Percentiles rank a stretch among this genome's conserved stretches.
Evolutionary conservation across 129 eudicot genomes (phyloP).

Genomic region (Solidago caesia): DNA sequence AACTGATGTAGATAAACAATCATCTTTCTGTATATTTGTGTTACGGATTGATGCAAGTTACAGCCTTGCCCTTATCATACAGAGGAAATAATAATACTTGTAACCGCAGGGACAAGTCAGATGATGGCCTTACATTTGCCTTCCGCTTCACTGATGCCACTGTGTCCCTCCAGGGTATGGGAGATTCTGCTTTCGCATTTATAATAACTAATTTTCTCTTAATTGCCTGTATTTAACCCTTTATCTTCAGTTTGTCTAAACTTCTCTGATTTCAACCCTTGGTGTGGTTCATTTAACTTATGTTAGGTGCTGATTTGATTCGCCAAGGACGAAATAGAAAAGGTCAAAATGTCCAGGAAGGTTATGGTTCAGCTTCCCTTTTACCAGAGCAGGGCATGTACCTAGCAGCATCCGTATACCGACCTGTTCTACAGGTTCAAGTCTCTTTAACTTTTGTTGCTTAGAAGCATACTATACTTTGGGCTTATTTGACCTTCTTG

Average conservation of each 20-base stretch:
- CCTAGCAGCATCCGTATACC: conserved; percentile 95
- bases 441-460: conserved; percentile 1
- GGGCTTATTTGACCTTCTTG: conserved; percentile 13
- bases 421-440: conserved; percentile 92
- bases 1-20: not conserved
- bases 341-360: conserved; percentile 88
- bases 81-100: conserved; percentile 8
- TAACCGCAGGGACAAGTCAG: conserved; percentile 73
- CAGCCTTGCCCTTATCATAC: conserved; percentile 10
- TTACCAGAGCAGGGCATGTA: conserved; percentile 97
- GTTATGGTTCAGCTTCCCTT: conserved; percentile 89
- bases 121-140: conserved; percentile 92
- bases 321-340: conserved; percentile 91
- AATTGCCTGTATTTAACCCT: not conserved
- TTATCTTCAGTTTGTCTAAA: not conserved
- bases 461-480: conserved; percentile 9
- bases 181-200: conserved; percentile 16
- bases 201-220: not conserved
- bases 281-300: conserved; percentile 7
- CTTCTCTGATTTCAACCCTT: conserved; percentile 1
- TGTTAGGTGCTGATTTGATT: conserved; percentile 59
- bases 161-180: conserved; percentile 65
- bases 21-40: not conserved
- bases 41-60: conserved; percentile 1
- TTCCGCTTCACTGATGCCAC: conserved; percentile 93